phyloP scores from a whole-genome alignment of 495 filamentous ascomycete species.

The Talaromyces borbonicus region DNA sequence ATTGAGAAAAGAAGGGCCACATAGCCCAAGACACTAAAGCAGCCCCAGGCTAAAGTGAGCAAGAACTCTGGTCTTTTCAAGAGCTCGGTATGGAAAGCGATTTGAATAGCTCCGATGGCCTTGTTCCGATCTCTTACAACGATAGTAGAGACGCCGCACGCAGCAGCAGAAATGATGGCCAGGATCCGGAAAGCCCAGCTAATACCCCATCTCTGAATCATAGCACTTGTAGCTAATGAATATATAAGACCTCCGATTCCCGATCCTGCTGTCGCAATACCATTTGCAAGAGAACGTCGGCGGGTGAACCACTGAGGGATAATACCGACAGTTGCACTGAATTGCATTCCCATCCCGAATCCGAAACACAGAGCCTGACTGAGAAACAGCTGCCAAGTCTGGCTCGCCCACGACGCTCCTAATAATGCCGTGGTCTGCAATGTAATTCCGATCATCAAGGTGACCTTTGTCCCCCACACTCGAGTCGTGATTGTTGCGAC shows the following conservation, averaged over 20 bases:
- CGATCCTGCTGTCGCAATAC: slow-evolving; percentile 61
- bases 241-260: slow-evolving; percentile 65
- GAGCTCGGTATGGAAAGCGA: slow-evolving; percentile 52
- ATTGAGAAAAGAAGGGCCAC: slow-evolving; percentile 68
- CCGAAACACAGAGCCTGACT: slow-evolving; percentile 71
- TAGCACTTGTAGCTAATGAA: slow-evolving; percentile 35
- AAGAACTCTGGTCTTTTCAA: slow-evolving; percentile 53
- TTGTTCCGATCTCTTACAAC: slow-evolving; percentile 63
- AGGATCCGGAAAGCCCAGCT: slow-evolving; percentile 68
- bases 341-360: slow-evolving; percentile 65
- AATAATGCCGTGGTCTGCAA: slow-evolving; percentile 53
- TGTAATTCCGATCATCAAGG: slow-evolving; percentile 50
- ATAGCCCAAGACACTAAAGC: slow-evolving; percentile 66
- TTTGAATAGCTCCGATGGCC: slow-evolving; percentile 49
- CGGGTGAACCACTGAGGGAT: slow-evolving; percentile 73
- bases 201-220: slow-evolving; percentile 51
- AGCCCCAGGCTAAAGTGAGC: slow-evolving; percentile 57
- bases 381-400: slow-evolving; percentile 66
- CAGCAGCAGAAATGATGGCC: slow-evolving; percentile 54
- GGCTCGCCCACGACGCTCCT: slow-evolving; percentile 54
- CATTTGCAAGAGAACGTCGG: slow-evolving; percentile 60
- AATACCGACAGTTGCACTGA: slow-evolving; percentile 59
- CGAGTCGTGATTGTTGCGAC: slow-evolving; percentile 52
- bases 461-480: slow-evolving; percentile 40
- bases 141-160: slow-evolving; percentile 51